Conservation (phyloP, 768 basidiomycete species). For the Mrakia blollopis region DNA sequence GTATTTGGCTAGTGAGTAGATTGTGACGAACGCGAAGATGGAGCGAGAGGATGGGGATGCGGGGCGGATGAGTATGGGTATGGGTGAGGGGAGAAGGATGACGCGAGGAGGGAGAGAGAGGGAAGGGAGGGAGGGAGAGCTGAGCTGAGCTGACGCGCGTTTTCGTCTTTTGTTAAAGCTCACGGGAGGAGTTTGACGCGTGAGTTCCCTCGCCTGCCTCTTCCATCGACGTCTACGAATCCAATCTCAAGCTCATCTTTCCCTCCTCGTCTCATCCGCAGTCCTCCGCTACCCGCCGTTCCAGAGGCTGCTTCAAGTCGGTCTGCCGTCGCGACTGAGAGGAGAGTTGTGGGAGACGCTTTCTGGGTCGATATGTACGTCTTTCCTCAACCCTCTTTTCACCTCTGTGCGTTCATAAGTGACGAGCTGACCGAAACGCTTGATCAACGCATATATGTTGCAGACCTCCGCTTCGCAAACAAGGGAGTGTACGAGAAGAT, state of each 20-base stretch:
- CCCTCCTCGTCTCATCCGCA: slow-evolving; percentile 22
- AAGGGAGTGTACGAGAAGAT: slow-evolving; percentile 75
- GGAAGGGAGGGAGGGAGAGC: slow-evolving; percentile 9
- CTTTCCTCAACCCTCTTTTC: background rate
- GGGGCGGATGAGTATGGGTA: background rate
- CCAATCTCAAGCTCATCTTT: too few species aligned
- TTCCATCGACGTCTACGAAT: background rate
- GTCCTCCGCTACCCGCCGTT: slow-evolving; percentile 91
- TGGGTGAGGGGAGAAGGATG: too few species aligned
- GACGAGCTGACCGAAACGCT: too few species aligned
- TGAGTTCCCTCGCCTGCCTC: slow-evolving; percentile 29
- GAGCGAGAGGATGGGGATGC: too few species aligned
- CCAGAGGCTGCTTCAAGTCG: slow-evolving; percentile 95
- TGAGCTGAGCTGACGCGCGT: slow-evolving; percentile 5
- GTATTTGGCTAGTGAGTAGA: slow-evolving; percentile 71
- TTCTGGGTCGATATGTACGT: slow-evolving; percentile 73
- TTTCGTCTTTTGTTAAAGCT: background rate
- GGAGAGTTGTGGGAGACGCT: slow-evolving; percentile 99
- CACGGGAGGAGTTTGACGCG: slow-evolving; percentile 91
- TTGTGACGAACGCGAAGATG: too few species aligned
- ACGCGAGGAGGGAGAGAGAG: too few species aligned
- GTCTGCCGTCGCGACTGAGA: slow-evolving; percentile 84
- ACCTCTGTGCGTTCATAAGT: background rate
- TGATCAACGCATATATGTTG: background rate
- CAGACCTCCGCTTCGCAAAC: slow-evolving; percentile 72